phyloP scores from a whole-genome alignment of 306 rosid genomes.

The Castanea mollissima region DNA sequence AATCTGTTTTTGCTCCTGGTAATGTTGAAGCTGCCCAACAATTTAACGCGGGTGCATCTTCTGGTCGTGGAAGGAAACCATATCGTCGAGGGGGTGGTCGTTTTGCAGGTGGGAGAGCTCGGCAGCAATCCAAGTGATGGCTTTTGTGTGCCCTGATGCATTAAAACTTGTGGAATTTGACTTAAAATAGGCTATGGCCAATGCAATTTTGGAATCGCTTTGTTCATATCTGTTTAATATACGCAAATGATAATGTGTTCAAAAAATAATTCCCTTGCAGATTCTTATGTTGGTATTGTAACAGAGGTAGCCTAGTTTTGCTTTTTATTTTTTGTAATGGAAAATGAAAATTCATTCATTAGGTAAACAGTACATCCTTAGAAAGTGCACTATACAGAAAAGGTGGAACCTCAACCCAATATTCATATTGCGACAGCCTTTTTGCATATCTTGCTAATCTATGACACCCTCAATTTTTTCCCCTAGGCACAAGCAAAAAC shows the following conservation, averaged over 20 bases:
- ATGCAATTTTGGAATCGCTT: conserved; percentile 11
- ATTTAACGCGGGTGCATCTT: conserved; percentile 46
- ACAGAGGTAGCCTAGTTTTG: not conserved
- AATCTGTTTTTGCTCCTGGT: conserved; percentile 25
- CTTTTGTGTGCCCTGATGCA: not conserved
- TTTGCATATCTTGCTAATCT: no score
- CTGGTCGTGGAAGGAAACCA: conserved; percentile 45
- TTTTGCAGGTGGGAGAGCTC: conserved; percentile 46
- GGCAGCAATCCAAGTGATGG: conserved; percentile 50
- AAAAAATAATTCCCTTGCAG: not conserved
- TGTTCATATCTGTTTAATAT: not conserved
- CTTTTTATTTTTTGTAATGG: not conserved
- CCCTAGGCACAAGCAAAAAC: no score
- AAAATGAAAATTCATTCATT: no score
- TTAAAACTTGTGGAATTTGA: not conserved
- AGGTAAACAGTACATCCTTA: no score
- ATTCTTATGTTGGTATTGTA: not conserved
- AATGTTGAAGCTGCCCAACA: conserved; percentile 33
- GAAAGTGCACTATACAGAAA: no score
- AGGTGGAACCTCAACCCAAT: no score
- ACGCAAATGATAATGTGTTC: not conserved
- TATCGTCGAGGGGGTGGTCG: conserved; percentile 40
- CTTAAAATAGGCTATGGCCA: conserved; percentile 3
- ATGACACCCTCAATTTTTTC: no score
- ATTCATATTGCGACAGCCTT: no score